phyloP scores from a whole-genome alignment of 1,139 yeast species.

The Arxiozyma bovina region DNA sequence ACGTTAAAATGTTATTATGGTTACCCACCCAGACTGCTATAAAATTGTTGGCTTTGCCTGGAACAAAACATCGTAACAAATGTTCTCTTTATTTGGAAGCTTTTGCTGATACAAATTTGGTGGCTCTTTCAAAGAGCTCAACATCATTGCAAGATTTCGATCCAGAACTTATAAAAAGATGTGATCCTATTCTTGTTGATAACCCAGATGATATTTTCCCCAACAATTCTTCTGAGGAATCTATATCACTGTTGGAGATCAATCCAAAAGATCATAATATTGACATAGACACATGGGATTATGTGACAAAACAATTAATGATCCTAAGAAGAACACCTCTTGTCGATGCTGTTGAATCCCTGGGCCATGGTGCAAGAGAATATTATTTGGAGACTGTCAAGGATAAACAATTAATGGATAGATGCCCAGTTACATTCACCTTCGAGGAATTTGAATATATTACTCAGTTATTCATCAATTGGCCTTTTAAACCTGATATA shows the following conservation, averaged over 20 bases:
- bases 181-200: slow-evolving; percentile 24
- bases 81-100: slow-evolving; percentile 55
- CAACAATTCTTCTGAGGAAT: slow-evolving; percentile 10
- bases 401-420: slow-evolving; percentile 36
- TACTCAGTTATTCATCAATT: slow-evolving; percentile 45
- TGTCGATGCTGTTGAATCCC: slow-evolving; percentile 39
- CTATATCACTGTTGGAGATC: slow-evolving; percentile 45
- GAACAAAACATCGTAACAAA: slow-evolving; percentile 43
- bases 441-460: slow-evolving; percentile 46
- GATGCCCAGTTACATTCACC: slow-evolving; percentile 42
- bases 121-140: slow-evolving; percentile 38
- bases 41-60: slow-evolving; percentile 49
- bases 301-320: slow-evolving; percentile 57
- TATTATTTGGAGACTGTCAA: slow-evolving; percentile 40
- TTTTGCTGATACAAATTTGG: slow-evolving; percentile 43
- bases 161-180: slow-evolving; percentile 12
- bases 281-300: slow-evolving; percentile 56
- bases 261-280: slow-evolving; percentile 40
- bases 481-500: slow-evolving; percentile 84
- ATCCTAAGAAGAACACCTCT: slow-evolving; percentile 44
- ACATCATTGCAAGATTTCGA: slow-evolving; percentile 16
- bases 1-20: slow-evolving; percentile 62
- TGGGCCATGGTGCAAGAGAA: slow-evolving; percentile 83
- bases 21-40: slow-evolving; percentile 50
- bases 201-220: slow-evolving; percentile 9